These are phyloP conservation scores for Recurvomyces mirabilis DNA, from an alignment of 495 filamentous ascomycete species.

Conservation along the genomic window DNA sequence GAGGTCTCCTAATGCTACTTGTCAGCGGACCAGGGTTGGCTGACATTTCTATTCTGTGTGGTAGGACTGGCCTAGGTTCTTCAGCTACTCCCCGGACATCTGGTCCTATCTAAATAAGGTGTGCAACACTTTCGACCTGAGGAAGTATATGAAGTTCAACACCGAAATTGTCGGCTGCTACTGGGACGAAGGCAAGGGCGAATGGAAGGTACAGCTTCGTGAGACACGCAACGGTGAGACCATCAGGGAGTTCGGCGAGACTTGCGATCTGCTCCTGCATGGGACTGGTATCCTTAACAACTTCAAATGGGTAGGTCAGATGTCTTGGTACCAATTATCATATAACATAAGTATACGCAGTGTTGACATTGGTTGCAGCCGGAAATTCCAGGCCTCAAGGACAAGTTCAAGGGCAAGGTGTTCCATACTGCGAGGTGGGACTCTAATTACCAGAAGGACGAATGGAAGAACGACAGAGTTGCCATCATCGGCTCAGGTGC, in stretches of 20 bases:
- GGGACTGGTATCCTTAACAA: constrained; percentile 32
- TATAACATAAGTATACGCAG: no score
- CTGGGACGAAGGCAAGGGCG: constrained; percentile 27
- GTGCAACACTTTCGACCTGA: constrained; percentile 27
- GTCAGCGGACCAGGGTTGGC: no score
- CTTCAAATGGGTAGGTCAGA: constrained; percentile 34
- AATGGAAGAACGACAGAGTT: constrained; percentile 39
- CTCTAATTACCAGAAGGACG: constrained; percentile 42
- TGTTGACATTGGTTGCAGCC: no score
- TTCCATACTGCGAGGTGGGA: constrained; percentile 44
- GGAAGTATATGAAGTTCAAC: constrained; percentile 31
- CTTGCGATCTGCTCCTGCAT: constrained; percentile 27
- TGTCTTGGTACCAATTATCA: no score
- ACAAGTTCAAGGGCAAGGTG: constrained; percentile 33
- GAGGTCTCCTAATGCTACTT: no score
- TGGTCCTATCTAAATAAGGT: constrained; percentile 33
- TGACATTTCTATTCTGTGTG: no score
- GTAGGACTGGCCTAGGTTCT: constrained; percentile 34
- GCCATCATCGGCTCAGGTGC: constrained; percentile 32
- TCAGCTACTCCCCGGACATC: constrained; percentile 30
- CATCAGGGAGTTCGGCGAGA: constrained; percentile 25
- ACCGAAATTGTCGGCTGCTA: constrained; percentile 26
- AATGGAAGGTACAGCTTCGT: constrained; percentile 27
- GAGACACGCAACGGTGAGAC: constrained; percentile 18
- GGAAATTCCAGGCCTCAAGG: constrained; percentile 18